A percentile compares a stretch with the other conserved stretches of the same genome.
phyloP scores from a whole-genome alignment of 768 basidiomycete species.

The Auriscalpium microsporum region DNA sequence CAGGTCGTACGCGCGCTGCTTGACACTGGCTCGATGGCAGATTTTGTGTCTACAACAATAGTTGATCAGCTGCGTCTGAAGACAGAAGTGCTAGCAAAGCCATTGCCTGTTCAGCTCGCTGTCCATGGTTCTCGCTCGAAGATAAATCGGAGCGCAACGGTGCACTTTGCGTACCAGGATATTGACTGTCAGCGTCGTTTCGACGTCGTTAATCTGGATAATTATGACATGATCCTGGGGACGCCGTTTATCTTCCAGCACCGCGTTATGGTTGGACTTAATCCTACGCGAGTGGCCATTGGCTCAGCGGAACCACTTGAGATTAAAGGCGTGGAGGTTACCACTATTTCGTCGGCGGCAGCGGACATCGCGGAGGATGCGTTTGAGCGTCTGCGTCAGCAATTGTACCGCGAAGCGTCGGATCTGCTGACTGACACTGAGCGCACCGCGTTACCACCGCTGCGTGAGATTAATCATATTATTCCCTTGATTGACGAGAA shows the following conservation, averaged over 20 bases:
- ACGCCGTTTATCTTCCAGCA: constrained; percentile 25
- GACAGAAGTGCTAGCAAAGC: constrained; percentile 20
- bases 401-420: constrained; percentile 2
- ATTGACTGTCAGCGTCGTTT: constrained; percentile 22
- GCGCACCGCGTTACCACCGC: constrained; percentile 18
- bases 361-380: background rate
- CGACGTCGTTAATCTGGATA: constrained; percentile 20
- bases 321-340: background rate
- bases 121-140: constrained; percentile 33
- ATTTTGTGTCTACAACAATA: constrained; percentile 24
- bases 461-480: constrained; percentile 27
- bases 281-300: background rate
- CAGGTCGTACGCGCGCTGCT: constrained; percentile 12
- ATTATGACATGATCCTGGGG: constrained; percentile 24
- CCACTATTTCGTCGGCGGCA: background rate
- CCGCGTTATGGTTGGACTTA: background rate
- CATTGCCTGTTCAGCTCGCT: constrained; percentile 30
- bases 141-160: constrained; percentile 23
- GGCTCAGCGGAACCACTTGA: background rate
- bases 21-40: constrained; percentile 22
- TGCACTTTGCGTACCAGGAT: constrained; percentile 25
- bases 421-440: constrained; percentile 12
- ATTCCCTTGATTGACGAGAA: constrained; percentile 27
- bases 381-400: background rate
- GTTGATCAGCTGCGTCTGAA: constrained; percentile 22